Conservation (phyloP, 805 yeast species). For the Ogataea dorogensis region DNA sequence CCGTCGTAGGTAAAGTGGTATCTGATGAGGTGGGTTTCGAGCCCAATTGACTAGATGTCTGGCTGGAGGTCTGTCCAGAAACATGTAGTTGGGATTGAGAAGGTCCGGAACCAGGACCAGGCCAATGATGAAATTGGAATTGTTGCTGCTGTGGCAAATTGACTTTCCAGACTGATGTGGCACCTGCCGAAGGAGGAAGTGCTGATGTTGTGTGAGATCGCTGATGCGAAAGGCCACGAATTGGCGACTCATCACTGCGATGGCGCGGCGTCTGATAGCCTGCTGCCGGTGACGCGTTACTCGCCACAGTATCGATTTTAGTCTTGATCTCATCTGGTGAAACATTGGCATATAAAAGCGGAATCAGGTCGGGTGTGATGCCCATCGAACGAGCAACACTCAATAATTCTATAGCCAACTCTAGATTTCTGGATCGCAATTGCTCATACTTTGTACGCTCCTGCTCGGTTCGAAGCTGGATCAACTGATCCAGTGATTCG, state of each 20-base stretch:
- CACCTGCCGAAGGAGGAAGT: conserved; percentile 21
- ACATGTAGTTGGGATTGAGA: too few relatives aligned
- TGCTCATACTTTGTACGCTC: conserved; percentile 42
- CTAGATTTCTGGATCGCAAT: conserved; percentile 33
- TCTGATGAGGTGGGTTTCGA: conserved; percentile 12
- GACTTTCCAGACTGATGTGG: conserved; percentile 37
- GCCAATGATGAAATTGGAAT: conserved; percentile 38
- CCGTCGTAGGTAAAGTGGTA: conserved; percentile 7
- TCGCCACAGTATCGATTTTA: conserved; percentile 14
- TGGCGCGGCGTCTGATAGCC: conserved; percentile 6
- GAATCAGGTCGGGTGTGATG: conserved; percentile 27
- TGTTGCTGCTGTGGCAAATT: conserved; percentile 33
- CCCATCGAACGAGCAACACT: conserved; percentile 27
- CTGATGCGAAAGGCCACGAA: conserved; percentile 22
- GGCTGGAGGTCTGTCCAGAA: too few relatives aligned
- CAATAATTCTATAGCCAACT: conserved; percentile 38
- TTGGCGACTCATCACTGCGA: conserved; percentile 19
- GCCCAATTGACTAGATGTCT: too few relatives aligned
- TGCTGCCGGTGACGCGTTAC: conserved; percentile 6
- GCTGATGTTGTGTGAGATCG: conserved; percentile 30
- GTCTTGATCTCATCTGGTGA: conserved; percentile 16
- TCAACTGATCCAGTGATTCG: conserved; percentile 37
- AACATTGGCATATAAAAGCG: conserved; percentile 22
- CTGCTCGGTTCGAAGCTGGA: conserved; percentile 40
- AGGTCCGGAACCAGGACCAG: conserved; percentile 27